Percentiles rank a stretch among this genome's conserved stretches.
phyloP scores from a whole-genome alignment of 108 stramenopile genomes.

The Pseudonitzschia pungens region DNA sequence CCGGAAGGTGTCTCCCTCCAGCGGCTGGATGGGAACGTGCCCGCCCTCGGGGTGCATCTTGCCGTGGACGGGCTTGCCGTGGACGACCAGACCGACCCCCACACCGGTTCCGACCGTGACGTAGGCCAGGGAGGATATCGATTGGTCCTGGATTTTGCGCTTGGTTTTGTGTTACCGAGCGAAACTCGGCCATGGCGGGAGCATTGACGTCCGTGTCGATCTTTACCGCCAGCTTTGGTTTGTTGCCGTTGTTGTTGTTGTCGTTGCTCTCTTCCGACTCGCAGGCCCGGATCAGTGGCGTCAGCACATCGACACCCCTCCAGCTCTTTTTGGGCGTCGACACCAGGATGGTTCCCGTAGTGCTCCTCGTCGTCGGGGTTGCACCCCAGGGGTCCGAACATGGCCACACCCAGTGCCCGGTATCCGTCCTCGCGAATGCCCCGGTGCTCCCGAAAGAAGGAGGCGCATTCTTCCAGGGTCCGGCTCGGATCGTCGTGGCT shows the following conservation, averaged over 20 bases:
- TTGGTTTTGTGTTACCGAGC: conserved; percentile 20
- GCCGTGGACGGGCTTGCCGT: conserved; percentile 85
- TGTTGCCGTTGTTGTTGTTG: too few relatives aligned
- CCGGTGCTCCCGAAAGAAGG: conserved; percentile 49
- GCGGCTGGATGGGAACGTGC: conserved; percentile 66
- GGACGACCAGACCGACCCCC: conserved; percentile 92
- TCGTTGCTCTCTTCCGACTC: not conserved
- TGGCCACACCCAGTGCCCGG: conserved; percentile 87
- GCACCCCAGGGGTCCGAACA: conserved; percentile 92
- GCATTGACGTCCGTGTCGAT: conserved; percentile 99
- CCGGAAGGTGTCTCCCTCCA: conserved; percentile 69
- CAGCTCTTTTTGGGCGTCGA: conserved; percentile 90
- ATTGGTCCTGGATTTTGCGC: not conserved
- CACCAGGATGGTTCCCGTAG: conserved; percentile 86
- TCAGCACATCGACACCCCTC: conserved; percentile 75
- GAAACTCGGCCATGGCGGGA: conserved; percentile 92
- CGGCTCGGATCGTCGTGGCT: conserved; percentile 43
- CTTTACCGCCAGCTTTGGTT: conserved; percentile 43
- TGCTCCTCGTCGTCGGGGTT: conserved; percentile 31
- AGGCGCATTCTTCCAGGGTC: conserved; percentile 48
- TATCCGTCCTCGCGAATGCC: conserved; percentile 42
- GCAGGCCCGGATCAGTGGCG: conserved; percentile 62
- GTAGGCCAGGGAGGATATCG: conserved; percentile 70
- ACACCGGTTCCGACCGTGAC: conserved; percentile 95
- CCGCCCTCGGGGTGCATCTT: conserved; percentile 94